phyloP scores from a whole-genome alignment of 73 alveolate species.

The Blepharisma stoltei region DNA sequence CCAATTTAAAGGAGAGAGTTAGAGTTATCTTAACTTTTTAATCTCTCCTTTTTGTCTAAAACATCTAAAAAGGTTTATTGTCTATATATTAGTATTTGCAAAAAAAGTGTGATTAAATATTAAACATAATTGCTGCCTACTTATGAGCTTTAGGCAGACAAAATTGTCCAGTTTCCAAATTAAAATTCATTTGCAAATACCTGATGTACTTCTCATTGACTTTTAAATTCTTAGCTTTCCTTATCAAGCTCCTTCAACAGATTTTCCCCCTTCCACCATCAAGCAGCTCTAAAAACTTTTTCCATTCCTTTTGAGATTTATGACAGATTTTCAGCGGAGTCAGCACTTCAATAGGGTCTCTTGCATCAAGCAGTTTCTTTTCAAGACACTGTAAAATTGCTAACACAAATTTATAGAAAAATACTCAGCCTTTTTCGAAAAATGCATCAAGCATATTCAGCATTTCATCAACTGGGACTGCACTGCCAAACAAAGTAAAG shows the following conservation, averaged over 20 bases:
- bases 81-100: too few relatives aligned
- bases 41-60: too few relatives aligned
- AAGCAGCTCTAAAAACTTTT: background rate
- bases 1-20: too few relatives aligned
- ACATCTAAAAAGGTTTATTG: too few relatives aligned
- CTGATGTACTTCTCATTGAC: constrained; percentile 22
- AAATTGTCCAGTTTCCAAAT: constrained; percentile 29
- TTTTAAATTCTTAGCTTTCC: background rate
- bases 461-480: constrained; percentile 60
- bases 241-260: background rate
- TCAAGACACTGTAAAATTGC: constrained; percentile 36
- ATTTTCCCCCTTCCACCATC: background rate
- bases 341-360: constrained; percentile 4
- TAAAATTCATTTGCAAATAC: constrained; percentile 31
- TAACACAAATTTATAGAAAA: constrained; percentile 37
- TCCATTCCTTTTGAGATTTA: background rate
- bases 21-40: too few relatives aligned
- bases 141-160: background rate
- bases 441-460: constrained; percentile 36
- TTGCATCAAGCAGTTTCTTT: constrained; percentile 30
- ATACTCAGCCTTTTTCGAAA: constrained; percentile 52
- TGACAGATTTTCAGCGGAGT: constrained; percentile 5
- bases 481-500: constrained; percentile 63
- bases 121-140: too few relatives aligned
- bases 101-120: too few relatives aligned